Conservation (phyloP, 2,329 filamentous ascomycete genomes). For the Trichoderma sp. region DNA sequence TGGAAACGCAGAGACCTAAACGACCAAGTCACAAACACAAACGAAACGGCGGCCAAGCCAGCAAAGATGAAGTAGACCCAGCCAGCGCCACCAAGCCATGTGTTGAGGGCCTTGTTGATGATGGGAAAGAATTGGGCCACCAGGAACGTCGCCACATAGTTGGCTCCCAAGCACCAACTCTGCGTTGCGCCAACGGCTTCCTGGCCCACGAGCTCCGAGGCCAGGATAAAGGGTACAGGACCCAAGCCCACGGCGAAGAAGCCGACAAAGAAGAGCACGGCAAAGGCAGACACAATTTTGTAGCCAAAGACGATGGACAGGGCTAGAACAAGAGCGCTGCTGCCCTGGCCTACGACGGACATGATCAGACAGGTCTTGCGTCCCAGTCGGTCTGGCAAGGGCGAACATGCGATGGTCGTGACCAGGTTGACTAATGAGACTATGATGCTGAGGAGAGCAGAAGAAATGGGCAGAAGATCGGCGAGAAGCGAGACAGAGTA, state of each 20-base stretch:
- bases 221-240: conserved; percentile 91
- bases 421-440: conserved; percentile 86
- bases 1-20: conserved; percentile 22
- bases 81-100: conserved; percentile 65
- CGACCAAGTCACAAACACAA: conserved; percentile 64
- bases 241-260: conserved; percentile 90
- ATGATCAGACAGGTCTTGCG: conserved; percentile 82
- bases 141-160: conserved; percentile 87
- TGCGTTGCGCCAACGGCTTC: conserved; percentile 92
- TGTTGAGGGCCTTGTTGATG: conserved; percentile 72
- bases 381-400: conserved; percentile 82
- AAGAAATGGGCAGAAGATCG: conserved; percentile 76
- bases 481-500: conserved; percentile 91
- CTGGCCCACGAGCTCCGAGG: conserved; percentile 84
- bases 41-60: conserved; percentile 67
- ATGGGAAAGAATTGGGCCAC: conserved; percentile 96
- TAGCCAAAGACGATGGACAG: conserved; percentile 74
- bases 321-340: conserved; percentile 73
- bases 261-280: conserved; percentile 82
- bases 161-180: conserved; percentile 81
- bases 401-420: conserved; percentile 78
- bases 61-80: conserved; percentile 94
- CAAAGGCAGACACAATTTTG: conserved; percentile 75
- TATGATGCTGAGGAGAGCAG: conserved; percentile 79
- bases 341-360: conserved; percentile 83